phyloP scores from a whole-genome alignment of 306 rosid genomes.

The Rosa persica region DNA sequence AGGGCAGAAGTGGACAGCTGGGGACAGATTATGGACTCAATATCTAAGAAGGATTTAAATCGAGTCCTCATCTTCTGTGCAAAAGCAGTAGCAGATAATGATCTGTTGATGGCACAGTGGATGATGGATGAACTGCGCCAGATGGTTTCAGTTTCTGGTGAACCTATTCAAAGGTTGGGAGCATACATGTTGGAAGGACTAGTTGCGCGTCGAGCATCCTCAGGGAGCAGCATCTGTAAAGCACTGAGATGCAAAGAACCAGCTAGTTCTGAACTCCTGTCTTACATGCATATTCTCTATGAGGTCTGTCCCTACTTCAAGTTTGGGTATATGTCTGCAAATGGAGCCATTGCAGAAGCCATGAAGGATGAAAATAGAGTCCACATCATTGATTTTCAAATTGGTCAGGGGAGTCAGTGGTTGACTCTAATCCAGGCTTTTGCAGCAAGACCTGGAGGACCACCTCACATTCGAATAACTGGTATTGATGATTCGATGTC shows the following conservation, averaged over 20 bases:
- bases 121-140: constrained; percentile 72
- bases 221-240: constrained; percentile 78
- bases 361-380: constrained; percentile 80
- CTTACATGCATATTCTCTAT: constrained; percentile 81
- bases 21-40: constrained; percentile 68
- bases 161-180: constrained; percentile 93
- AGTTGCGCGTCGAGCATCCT: constrained; percentile 61
- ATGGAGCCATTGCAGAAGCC: constrained; percentile 99
- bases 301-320: constrained; percentile 97
- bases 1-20: constrained; percentile 59
- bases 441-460: constrained; percentile 97
- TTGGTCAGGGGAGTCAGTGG: constrained; percentile 96
- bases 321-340: constrained; percentile 96
- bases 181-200: constrained; percentile 98
- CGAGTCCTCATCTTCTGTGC: constrained; percentile 75
- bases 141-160: constrained; percentile 90
- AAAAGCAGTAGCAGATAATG: constrained; percentile 67
- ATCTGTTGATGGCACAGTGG: constrained; percentile 67
- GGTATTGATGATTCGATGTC: constrained; percentile 81
- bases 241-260: constrained; percentile 81
- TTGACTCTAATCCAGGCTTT: constrained; percentile 90
- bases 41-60: constrained; percentile 63
- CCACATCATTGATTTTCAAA: constrained; percentile 93
- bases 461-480: constrained; percentile 92
- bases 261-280: constrained; percentile 69